Evolutionary conservation across 495 filamentous ascomycete genomes (phyloP), one percentile per base, ranked within the genome.

Genomic region (Trichocladium uniseriatum): DNA sequence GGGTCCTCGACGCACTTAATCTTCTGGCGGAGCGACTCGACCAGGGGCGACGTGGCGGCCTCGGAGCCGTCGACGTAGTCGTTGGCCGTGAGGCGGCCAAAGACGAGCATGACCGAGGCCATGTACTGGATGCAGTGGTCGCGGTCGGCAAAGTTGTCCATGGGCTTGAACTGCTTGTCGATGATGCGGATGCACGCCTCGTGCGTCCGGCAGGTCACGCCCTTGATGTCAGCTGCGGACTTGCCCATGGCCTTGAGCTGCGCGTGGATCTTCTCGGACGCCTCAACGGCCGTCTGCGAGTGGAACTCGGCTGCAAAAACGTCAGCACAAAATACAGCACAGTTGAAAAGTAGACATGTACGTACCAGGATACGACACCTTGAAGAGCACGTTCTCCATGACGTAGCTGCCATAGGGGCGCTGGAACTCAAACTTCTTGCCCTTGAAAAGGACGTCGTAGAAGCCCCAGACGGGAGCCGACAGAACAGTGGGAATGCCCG

Each of bases 111-210:
- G 51, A 88, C 89, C 43, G 92, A 76, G 65, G 87, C 86, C 92
- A 98, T 98, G 77, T 98, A 98, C 72, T 95, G 92, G 56, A 98
- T 91, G 73, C 92, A 98, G 76, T 97, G 92, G 69, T 98, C 92
- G 54, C 92, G 89, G 69, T 98, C 92, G 53, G 92, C 92, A 63
- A 95, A 98, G 77, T 98, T 98, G 75, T 96, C 89, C 86, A 98
- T 90, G 51, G 89, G 83, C 77, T 96, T 97, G 77, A 94, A 92
- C 71, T 97, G 94, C 79, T 98, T 98, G 79, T 98, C 92, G 62
- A 98, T 98, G 70, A 98, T 98, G 45, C 92, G 87, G 59, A 97
- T 80, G 69, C 94, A 97, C 29, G 92, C 92, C 70, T 98, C 92
- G 72, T 98, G 92, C 2, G 92, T 98, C 55, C 92, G 83, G 78